Evolutionary conservation across 2,329 filamentous ascomycete species (phyloP).

Genomic region (Rachicladosporium sp.): DNA sequence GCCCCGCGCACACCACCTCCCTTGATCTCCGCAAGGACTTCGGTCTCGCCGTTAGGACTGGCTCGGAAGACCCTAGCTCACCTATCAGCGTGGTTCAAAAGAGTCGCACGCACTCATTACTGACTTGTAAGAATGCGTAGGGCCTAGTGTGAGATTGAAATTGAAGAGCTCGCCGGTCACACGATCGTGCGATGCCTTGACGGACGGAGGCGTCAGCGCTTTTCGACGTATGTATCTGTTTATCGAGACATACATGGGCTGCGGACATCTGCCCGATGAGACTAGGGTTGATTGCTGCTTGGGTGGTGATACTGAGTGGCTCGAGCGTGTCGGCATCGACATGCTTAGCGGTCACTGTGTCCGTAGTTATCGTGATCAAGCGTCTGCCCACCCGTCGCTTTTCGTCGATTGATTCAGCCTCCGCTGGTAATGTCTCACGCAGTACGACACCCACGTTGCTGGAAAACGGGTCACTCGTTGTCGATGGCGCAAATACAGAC

Average conservation of each 20-base stretch:
- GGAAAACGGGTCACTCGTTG: conserved; percentile 3
- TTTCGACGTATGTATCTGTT: too few species aligned
- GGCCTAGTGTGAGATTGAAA: conserved; percentile 60
- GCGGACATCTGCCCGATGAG: conserved; percentile 56
- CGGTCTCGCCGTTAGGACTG: conserved; percentile 49
- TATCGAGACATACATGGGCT: conserved; percentile 46
- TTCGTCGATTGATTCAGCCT: conserved; percentile 7
- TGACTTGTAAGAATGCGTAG: conserved; percentile 45
- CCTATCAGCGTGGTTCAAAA: too few species aligned
- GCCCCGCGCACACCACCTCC: conserved; percentile 41
- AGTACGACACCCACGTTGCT: conserved; percentile 56
- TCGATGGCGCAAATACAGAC: conserved; percentile 40
- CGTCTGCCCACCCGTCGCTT: conserved; percentile 10
- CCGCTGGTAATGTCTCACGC: conserved; percentile 50
- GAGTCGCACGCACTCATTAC: too few species aligned
- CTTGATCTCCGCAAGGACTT: conserved; percentile 56
- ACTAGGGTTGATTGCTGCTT: conserved; percentile 51
- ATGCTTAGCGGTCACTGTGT: conserved; percentile 48
- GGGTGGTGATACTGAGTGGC: conserved; percentile 50
- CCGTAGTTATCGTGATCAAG: conserved; percentile 44
- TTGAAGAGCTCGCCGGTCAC: conserved; percentile 66
- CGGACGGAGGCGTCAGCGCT: too few species aligned
- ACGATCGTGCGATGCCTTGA: conserved; percentile 45
- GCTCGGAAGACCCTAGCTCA: conserved; percentile 46
- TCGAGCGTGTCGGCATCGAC: conserved; percentile 62